Conservation (phyloP, 2,329 filamentous ascomycete species). For the Zymoseptoria brevis region DNA sequence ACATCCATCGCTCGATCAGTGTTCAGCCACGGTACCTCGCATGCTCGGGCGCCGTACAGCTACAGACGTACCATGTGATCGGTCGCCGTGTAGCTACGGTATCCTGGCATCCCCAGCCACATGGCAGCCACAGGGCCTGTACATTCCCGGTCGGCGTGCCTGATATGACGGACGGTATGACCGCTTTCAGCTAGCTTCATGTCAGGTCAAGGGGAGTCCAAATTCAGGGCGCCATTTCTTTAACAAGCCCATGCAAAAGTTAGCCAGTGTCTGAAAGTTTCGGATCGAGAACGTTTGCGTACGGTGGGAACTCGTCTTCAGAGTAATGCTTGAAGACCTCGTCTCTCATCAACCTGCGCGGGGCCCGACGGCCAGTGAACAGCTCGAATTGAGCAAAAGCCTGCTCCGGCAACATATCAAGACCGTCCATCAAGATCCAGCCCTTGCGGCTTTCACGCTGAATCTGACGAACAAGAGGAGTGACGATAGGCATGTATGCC, state of each 20-base stretch:
- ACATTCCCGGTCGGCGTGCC: too few species aligned
- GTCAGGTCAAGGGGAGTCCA: neutral
- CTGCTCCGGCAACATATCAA: constrained; percentile 70
- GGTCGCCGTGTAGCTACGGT: too few species aligned
- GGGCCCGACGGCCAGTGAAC: constrained; percentile 66
- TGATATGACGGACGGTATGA: too few species aligned
- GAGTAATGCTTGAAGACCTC: constrained; percentile 43
- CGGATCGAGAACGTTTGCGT: neutral
- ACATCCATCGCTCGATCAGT: too few species aligned
- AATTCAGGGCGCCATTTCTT: neutral
- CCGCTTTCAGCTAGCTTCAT: neutral
- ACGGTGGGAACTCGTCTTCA: constrained; percentile 17
- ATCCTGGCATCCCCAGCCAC: too few species aligned
- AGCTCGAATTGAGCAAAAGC: constrained; percentile 76
- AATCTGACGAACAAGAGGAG: constrained; percentile 62
- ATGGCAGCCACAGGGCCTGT: too few species aligned
- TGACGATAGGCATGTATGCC: constrained; percentile 65
- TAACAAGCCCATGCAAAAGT: neutral
- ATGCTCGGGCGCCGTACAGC: too few species aligned
- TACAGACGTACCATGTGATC: too few species aligned
- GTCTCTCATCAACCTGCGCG: constrained; percentile 61
- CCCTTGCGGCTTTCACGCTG: constrained; percentile 51
- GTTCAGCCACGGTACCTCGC: too few species aligned
- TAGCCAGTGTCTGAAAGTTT: neutral
- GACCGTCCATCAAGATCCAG: constrained; percentile 68